Percentiles rank a stretch among this genome's conserved stretches.
Evolutionary conservation across 441 rosid genomes (phyloP).

Genomic region (Euphorbia celastroides): DNA sequence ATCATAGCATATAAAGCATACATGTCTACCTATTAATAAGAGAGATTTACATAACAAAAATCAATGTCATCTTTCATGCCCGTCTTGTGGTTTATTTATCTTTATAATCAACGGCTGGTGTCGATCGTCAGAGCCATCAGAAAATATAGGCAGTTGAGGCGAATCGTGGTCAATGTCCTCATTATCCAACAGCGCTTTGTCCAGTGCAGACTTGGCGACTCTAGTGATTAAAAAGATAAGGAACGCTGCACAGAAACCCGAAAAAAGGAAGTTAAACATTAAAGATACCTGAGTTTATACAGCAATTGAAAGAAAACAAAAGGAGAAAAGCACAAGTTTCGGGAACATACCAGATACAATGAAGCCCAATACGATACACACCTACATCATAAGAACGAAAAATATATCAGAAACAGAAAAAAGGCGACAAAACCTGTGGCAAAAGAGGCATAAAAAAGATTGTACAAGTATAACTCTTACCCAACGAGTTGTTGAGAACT

Average conservation of each 20-base stretch:
- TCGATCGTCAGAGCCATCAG: conserved; percentile 40
- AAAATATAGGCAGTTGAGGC: conserved; percentile 39
- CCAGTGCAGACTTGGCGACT: conserved; percentile 89
- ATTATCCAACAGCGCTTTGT: conserved; percentile 87
- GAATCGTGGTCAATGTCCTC: conserved; percentile 46
- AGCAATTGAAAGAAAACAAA: background rate
- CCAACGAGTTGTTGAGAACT: conserved; percentile 77
- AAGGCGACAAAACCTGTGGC: background rate
- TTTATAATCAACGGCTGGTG: conserved; percentile 73
- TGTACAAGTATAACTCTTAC: conserved; percentile 30
- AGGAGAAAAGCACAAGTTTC: background rate
- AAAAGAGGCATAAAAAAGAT: background rate
- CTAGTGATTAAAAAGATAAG: conserved; percentile 71
- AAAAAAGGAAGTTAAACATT: background rate
- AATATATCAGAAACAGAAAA: conserved; percentile 6
- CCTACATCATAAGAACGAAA: conserved; percentile 45
- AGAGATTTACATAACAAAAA: conserved; percentile 30
- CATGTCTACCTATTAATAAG: conserved; percentile 13
- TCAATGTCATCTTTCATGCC: conserved; percentile 32
- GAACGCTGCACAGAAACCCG: conserved; percentile 45
- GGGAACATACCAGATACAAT: conserved; percentile 63
- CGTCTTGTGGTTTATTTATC: conserved; percentile 46
- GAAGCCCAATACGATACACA: conserved; percentile 57
- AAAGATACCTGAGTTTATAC: background rate
- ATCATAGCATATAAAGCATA: background rate